Evolutionary conservation across 1,139 yeast genomes (phyloP).

Genomic region (Zygoascus meyerae): DNA sequence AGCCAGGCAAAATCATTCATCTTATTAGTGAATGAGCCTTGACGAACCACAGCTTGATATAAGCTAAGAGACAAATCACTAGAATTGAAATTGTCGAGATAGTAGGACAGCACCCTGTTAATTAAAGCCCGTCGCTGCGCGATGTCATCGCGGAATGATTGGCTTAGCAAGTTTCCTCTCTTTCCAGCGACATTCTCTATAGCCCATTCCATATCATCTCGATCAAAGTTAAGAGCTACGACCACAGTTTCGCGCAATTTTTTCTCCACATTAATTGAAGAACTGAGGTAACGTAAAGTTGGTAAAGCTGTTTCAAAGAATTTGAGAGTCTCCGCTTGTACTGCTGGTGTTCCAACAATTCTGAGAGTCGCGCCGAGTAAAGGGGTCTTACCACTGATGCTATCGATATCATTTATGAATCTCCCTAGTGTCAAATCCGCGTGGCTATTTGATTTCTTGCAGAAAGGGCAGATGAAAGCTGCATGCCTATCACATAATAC

Average conservation of each 20-base stretch:
- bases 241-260: too few relatives aligned
- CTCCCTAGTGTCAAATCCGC: neutral
- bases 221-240: too few relatives aligned
- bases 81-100: conserved; percentile 22
- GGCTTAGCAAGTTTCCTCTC: too few relatives aligned
- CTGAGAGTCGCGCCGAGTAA: conserved; percentile 2
- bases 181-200: too few relatives aligned
- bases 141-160: too few relatives aligned
- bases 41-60: conserved; percentile 35
- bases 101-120: conserved; percentile 14
- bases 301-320: too few relatives aligned
- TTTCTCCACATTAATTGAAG: too few relatives aligned
- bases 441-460: neutral
- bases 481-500: too few relatives aligned
- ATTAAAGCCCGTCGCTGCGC: conserved; percentile 1
- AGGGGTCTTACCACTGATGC: neutral
- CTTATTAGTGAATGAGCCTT: conserved; percentile 33
- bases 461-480: neutral
- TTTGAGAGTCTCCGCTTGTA: too few relatives aligned
- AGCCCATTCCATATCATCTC: too few relatives aligned
- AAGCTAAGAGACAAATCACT: conserved; percentile 26
- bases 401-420: neutral
- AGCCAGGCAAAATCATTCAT: conserved; percentile 36
- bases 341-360: neutral
- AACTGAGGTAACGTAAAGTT: too few relatives aligned